Percentiles rank a stretch among this genome's conserved stretches.
phyloP scores from a whole-genome alignment of 1,284 basidiomycete species.

The Hypsizygus ulmarius region DNA sequence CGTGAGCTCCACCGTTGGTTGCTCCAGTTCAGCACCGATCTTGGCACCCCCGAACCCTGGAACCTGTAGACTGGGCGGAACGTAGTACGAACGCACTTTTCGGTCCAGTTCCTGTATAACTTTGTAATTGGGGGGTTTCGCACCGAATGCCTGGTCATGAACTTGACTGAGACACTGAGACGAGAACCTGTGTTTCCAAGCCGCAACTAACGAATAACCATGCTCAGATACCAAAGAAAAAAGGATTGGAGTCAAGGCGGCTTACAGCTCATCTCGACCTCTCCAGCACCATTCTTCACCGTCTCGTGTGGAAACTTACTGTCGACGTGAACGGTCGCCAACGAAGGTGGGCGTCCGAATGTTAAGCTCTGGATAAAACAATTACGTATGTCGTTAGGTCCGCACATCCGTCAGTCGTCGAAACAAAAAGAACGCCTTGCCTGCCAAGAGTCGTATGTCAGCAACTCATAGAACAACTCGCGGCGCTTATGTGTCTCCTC shows the following conservation, averaged over 20 bases:
- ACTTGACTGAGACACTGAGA: slow-evolving; percentile 59
- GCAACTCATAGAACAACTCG: slow-evolving; percentile 61
- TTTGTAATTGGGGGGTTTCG: slow-evolving; percentile 56
- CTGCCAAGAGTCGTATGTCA: slow-evolving; percentile 71
- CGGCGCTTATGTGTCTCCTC: slow-evolving; percentile 61
- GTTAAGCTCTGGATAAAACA: slow-evolving; percentile 53
- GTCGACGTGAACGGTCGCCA: slow-evolving; percentile 59
- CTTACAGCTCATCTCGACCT: slow-evolving; percentile 66
- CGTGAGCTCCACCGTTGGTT: slow-evolving; percentile 51
- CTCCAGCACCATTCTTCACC: slow-evolving; percentile 46
- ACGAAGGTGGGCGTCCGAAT: slow-evolving; percentile 67
- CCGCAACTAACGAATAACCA: slow-evolving; percentile 40
- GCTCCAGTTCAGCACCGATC: slow-evolving; percentile 39
- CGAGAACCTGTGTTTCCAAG: slow-evolving; percentile 65
- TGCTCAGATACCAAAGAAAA: not conserved
- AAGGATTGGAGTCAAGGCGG: slow-evolving; percentile 8
- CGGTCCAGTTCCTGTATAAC: slow-evolving; percentile 61
- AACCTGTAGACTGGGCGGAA: slow-evolving; percentile 63
- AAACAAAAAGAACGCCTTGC: slow-evolving; percentile 31
- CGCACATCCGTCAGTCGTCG: slow-evolving; percentile 5
- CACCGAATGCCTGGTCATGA: slow-evolving; percentile 65
- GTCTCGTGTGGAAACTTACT: slow-evolving; percentile 53
- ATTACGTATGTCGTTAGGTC: not conserved
- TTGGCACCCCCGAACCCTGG: slow-evolving; percentile 59
- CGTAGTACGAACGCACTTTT: slow-evolving; percentile 55